Percentiles rank a stretch among this genome's conserved stretches.
These are phyloP conservation scores for Xylariaceae sp. DNA, from an alignment of 2,329 filamentous ascomycete genomes.

Conservation along the genomic window DNA sequence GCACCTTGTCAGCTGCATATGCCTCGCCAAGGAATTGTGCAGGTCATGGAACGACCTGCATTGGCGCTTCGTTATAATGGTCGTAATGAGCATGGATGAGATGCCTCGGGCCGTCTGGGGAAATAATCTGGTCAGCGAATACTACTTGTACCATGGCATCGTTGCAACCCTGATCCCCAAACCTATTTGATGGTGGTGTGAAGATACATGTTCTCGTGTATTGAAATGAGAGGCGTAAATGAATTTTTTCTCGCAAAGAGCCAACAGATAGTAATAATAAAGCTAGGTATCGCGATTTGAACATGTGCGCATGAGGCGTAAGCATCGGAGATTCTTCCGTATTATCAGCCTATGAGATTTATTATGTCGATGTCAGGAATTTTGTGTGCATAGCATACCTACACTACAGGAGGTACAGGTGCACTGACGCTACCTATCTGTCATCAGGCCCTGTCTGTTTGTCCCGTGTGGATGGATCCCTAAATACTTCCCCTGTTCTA, in stretches of 20 bases:
- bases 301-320: conserved; percentile 5
- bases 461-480: conserved; percentile 28
- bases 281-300: background rate
- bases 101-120: conserved; percentile 21
- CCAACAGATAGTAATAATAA: no score
- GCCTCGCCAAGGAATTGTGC: conserved; percentile 22
- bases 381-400: background rate
- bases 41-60: conserved; percentile 21
- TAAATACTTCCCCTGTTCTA: conserved; percentile 22
- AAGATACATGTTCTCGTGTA: no score
- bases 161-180: conserved; percentile 2
- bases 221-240: no score
- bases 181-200: conserved; percentile 2
- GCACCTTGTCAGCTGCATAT: conserved; percentile 21
- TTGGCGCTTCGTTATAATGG: conserved; percentile 19
- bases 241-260: no score
- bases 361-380: conserved; percentile 1
- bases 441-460: conserved; percentile 7
- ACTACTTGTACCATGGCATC: conserved; percentile 1
- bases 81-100: background rate
- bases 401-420: background rate
- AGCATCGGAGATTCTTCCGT: conserved; percentile 7
- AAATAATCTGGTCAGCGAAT: conserved; percentile 17
- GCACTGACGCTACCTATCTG: conserved; percentile 17
- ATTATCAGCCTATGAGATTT: conserved; percentile 11